Conservation (phyloP, 192 early-diverging fungal species). For the Gaertneriomyces semiglobifer region DNA sequence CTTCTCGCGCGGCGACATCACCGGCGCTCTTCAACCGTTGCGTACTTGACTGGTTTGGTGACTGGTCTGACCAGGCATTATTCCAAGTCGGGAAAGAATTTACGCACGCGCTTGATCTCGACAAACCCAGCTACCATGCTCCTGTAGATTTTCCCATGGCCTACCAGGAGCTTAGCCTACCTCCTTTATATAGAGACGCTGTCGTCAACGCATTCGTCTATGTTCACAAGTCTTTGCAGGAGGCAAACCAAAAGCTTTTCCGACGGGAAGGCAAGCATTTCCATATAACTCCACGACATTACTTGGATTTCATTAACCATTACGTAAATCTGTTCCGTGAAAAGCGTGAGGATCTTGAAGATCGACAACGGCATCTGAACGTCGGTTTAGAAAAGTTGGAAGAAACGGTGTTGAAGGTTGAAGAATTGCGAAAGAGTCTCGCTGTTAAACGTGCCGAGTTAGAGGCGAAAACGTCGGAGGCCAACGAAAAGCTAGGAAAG, state of each 20-base stretch:
- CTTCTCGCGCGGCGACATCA: constrained; percentile 90
- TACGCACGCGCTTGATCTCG: constrained; percentile 85
- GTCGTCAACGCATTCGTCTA: constrained; percentile 89
- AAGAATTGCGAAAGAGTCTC: constrained; percentile 84
- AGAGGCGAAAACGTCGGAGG: constrained; percentile 80
- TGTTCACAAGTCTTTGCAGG: constrained; percentile 87
- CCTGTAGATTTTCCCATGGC: constrained; percentile 73
- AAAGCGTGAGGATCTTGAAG: constrained; percentile 93
- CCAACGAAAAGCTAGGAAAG: constrained; percentile 91
- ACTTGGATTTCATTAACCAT: constrained; percentile 94
- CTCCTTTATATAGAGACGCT: constrained; percentile 76
- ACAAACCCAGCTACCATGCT: constrained; percentile 61
- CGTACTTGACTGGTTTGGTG: constrained; percentile 99
- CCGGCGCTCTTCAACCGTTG: constrained; percentile 99
- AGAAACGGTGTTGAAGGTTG: constrained; percentile 92
- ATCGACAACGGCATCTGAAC: constrained; percentile 97
- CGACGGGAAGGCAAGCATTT: constrained; percentile 76
- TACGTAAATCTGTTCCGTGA: constrained; percentile 85
- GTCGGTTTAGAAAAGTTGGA: constrained; percentile 94
- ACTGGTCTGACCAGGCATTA: constrained; percentile 97
- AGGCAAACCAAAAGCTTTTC: constrained; percentile 78
- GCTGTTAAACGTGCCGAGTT: constrained; percentile 83
- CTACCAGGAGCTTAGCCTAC: constrained; percentile 67
- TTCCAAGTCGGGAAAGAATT: constrained; percentile 98
- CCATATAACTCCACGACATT: constrained; percentile 96